A percentile compares a stretch with the other conserved stretches of the same genome.
These are phyloP conservation scores for Neodidymelliopsis sp. DNA, from an alignment of 2,329 filamentous ascomycete genomes.

Conservation along the genomic window DNA sequence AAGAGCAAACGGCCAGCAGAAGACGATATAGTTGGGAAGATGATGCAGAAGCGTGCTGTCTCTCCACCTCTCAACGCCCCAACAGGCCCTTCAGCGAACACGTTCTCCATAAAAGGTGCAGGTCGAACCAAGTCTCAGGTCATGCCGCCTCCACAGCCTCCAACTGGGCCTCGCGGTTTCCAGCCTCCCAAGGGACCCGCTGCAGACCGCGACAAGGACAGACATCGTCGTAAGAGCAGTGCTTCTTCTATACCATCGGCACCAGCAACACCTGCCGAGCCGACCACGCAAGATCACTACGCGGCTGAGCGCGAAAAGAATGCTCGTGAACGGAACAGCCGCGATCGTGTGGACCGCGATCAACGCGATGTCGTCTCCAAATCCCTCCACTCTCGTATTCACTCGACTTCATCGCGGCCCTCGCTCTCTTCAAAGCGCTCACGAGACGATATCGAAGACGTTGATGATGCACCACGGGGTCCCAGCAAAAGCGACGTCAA, in stretches of 20 bases:
- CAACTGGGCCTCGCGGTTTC: conserved; percentile 45
- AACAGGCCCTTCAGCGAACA: conserved; percentile 51
- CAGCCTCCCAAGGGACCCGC: conserved; percentile 49
- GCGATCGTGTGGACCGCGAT: conserved; percentile 36
- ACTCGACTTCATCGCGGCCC: conserved; percentile 27
- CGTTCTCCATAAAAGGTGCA: conserved; percentile 54
- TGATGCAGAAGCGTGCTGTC: conserved; percentile 38
- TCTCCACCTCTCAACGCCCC: conserved; percentile 47
- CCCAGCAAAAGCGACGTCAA: conserved; percentile 24
- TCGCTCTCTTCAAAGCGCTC: conserved; percentile 37
- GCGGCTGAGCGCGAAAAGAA: conserved; percentile 70
- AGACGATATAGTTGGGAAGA: conserved; percentile 34
- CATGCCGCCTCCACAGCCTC: conserved; percentile 47
- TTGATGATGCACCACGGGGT: conserved; percentile 4
- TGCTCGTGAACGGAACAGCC: conserved; percentile 39
- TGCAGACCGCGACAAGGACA: conserved; percentile 40
- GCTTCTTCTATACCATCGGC: conserved; percentile 18
- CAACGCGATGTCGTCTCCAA: conserved; percentile 19
- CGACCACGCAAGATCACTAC: conserved; percentile 62
- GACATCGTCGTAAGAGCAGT: conserved; percentile 30
- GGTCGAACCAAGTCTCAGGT: conserved; percentile 29
- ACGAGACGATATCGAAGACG: conserved; percentile 34
- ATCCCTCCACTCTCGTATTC: conserved; percentile 29
- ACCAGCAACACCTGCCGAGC: conserved; percentile 26
- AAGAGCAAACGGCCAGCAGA: conserved; percentile 8